A percentile compares a stretch with the other conserved stretches of the same genome.
Evolutionary conservation across 495 filamentous ascomycete genomes (phyloP).

Genomic region (Penicillium verhagenii): DNA sequence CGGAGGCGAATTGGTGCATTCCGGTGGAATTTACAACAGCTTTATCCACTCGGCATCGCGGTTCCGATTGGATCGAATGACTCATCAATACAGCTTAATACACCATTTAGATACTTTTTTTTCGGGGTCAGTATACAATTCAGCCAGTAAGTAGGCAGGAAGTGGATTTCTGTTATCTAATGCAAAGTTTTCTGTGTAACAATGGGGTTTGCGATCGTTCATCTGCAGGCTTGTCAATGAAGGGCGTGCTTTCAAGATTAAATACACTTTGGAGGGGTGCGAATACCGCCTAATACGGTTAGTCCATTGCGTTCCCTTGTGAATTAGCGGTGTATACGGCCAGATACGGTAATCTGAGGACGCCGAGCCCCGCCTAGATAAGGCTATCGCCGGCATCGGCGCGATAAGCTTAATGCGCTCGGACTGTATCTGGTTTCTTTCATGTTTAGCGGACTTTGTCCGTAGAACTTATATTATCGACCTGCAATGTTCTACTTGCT

Average conservation of each 20-base stretch:
- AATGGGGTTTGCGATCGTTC: neutral
- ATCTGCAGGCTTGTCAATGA: slow-evolving; percentile 8
- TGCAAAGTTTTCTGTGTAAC: neutral
- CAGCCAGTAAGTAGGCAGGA: neutral
- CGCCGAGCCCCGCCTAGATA: slow-evolving; percentile 34
- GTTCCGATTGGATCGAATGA: slow-evolving; percentile 19
- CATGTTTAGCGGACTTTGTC: slow-evolving; percentile 5
- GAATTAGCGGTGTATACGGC: slow-evolving; percentile 1
- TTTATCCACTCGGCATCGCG: slow-evolving; percentile 17
- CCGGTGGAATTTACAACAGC: slow-evolving; percentile 16
- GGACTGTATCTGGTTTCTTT: neutral
- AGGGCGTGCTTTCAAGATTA: slow-evolving; percentile 17
- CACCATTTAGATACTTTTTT: slow-evolving; percentile 7
- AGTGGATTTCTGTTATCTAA: slow-evolving; percentile 38
- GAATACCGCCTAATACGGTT: slow-evolving; percentile 3
- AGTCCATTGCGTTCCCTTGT: neutral
- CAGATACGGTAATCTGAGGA: slow-evolving; percentile 9
- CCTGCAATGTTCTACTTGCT: too few relatives aligned
- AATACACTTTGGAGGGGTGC: slow-evolving; percentile 13
- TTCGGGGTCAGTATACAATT: neutral
- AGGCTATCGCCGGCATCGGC: slow-evolving; percentile 46
- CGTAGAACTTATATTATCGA: neutral
- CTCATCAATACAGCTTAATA: slow-evolving; percentile 17
- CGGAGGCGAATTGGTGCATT: slow-evolving; percentile 14
- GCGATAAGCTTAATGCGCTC: slow-evolving; percentile 23